Evolutionary conservation across 108 stramenopile genomes (phyloP).

Genomic region (Nitzschia sp.): DNA sequence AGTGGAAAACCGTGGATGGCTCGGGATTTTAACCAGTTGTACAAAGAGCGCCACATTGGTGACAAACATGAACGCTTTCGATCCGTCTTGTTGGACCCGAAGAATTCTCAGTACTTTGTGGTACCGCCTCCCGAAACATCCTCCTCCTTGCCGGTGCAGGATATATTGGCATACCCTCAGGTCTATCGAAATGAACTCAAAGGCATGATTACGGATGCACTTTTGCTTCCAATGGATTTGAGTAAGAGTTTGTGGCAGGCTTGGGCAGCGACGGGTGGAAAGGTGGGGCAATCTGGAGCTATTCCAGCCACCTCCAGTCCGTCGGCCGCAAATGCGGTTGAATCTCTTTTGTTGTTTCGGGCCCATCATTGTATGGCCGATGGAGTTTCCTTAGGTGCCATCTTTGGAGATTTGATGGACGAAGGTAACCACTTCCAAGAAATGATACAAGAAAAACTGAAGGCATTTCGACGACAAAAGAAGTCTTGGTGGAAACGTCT

Average conservation of each 20-base stretch:
- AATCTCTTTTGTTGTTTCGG: constrained; percentile 77
- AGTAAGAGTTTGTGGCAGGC: constrained; percentile 46
- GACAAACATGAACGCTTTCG: constrained; percentile 66
- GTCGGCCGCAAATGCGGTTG: constrained; percentile 22
- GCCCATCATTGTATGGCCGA: constrained; percentile 84
- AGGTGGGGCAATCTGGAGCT: constrained; percentile 43
- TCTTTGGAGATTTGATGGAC: constrained; percentile 73
- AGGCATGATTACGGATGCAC: constrained; percentile 51
- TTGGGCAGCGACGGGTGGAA: constrained; percentile 57
- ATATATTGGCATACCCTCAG: constrained; percentile 48
- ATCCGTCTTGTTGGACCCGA: constrained; percentile 4
- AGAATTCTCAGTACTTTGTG: constrained; percentile 19
- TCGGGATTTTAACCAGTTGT: constrained; percentile 57
- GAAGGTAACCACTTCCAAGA: constrained; percentile 72
- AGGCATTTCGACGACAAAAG: constrained; percentile 17
- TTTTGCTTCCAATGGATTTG: constrained; percentile 63
- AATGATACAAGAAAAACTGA: constrained; percentile 40
- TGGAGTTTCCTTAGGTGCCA: constrained; percentile 72
- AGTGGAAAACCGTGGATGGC: constrained; percentile 53
- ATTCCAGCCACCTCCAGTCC: constrained; percentile 3
- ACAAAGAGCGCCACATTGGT: constrained; percentile 49
- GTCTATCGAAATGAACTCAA: constrained; percentile 67
- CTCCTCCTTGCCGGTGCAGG: constrained; percentile 24
- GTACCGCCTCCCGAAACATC: background rate
- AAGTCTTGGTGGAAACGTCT: constrained; percentile 33